phyloP scores from a whole-genome alignment of 2,329 filamentous ascomycete genomes.

The Colletotrichum melonis region DNA sequence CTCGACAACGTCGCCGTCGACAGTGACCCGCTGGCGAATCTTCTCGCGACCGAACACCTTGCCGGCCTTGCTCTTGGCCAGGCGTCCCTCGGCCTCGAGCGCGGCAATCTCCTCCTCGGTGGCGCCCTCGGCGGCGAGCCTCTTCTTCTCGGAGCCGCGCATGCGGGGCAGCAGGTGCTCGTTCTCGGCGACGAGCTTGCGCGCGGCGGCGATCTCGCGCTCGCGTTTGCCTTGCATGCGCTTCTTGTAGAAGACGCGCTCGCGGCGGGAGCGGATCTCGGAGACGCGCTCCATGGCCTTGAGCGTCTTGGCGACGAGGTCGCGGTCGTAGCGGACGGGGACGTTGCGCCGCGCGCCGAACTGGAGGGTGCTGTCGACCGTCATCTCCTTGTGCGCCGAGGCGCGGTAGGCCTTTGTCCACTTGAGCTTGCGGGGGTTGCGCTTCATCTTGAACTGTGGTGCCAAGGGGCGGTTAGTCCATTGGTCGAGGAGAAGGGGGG shows the following conservation, averaged over 20 bases:
- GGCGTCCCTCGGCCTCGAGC: slow-evolving; percentile 52
- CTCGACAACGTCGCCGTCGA: slow-evolving; percentile 49
- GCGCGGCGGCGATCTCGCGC: slow-evolving; percentile 80
- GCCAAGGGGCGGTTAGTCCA: neutral
- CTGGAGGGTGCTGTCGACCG: slow-evolving; percentile 92
- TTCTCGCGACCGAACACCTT: slow-evolving; percentile 57
- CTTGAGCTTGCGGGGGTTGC: slow-evolving; percentile 94
- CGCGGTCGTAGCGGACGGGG: slow-evolving; percentile 94
- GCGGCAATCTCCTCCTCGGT: slow-evolving; percentile 62
- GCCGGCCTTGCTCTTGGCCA: slow-evolving; percentile 43
- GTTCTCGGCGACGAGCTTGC: slow-evolving; percentile 91
- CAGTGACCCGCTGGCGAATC: slow-evolving; percentile 50
- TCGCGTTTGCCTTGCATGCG: slow-evolving; percentile 93
- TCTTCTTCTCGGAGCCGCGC: slow-evolving; percentile 70
- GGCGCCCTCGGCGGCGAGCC: slow-evolving; percentile 61
- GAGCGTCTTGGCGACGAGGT: slow-evolving; percentile 87
- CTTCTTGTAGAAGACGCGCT: slow-evolving; percentile 93
- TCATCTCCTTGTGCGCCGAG: slow-evolving; percentile 76
- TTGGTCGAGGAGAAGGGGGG: neutral
- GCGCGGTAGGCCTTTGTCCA: slow-evolving; percentile 96
- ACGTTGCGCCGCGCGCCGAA: slow-evolving; percentile 95
- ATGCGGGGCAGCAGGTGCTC: slow-evolving; percentile 88
- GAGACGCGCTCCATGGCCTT: slow-evolving; percentile 91
- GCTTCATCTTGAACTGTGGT: slow-evolving; percentile 90
- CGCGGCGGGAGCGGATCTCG: slow-evolving; percentile 85